A percentile compares a stretch with the other conserved stretches of the same genome.
phyloP scores from a whole-genome alignment of 2,329 filamentous ascomycete genomes.

The Claviceps sp. region DNA sequence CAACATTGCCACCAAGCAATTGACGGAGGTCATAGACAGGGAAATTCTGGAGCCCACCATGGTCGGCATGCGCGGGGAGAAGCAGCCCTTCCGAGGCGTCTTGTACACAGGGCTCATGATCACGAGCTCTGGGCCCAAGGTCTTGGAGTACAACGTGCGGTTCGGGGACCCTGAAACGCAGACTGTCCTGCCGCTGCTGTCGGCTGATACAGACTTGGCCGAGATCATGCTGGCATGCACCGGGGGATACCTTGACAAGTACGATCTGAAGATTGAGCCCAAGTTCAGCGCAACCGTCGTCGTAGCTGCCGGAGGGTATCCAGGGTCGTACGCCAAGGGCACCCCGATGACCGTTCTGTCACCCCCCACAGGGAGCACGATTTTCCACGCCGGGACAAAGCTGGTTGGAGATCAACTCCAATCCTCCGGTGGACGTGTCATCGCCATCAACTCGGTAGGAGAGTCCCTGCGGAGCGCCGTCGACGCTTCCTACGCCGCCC shows the following conservation, averaged over 20 bases:
- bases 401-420: constrained; percentile 49
- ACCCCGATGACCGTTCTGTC: constrained; percentile 39
- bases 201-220: constrained; percentile 67
- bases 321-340: constrained; percentile 72
- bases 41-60: constrained; percentile 80
- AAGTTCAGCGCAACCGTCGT: constrained; percentile 82
- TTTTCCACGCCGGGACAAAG: constrained; percentile 89
- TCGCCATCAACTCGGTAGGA: constrained; percentile 72
- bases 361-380: constrained; percentile 37
- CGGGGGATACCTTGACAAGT: constrained; percentile 56
- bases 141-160: constrained; percentile 85
- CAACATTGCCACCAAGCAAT: constrained; percentile 57
- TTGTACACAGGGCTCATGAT: constrained; percentile 89
- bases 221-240: constrained; percentile 80
- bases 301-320: constrained; percentile 86
- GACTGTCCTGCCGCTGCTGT: constrained; percentile 68
- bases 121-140: constrained; percentile 64
- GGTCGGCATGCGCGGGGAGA: constrained; percentile 73
- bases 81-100: constrained; percentile 58
- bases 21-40: constrained; percentile 66
- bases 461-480: constrained; percentile 69
- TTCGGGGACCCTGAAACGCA: constrained; percentile 91
- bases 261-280: constrained; percentile 52
- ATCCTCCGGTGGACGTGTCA: constrained; percentile 79
- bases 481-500: constrained; percentile 72